Evolutionary conservation across 169 alveolate species (phyloP), one percentile per base, ranked within the genome.

Genomic region (Plasmodium coatneyi): DNA sequence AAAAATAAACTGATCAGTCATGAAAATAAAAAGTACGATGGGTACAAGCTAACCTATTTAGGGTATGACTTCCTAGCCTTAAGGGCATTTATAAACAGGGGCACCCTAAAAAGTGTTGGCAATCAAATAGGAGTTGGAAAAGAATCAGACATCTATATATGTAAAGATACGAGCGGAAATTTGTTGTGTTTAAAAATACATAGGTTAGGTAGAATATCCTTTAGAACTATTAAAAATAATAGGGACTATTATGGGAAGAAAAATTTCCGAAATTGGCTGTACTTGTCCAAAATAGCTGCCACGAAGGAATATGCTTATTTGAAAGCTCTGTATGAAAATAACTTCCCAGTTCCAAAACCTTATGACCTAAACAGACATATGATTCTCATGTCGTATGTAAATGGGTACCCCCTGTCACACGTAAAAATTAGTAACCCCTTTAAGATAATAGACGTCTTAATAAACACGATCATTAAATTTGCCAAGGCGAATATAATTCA

Each of bases 41-140:
- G 99, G 7, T 99, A 98, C 96, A 98, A 98, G 72, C 96, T 99
- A 78, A 98, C 99, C 78, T 99, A 98, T 96, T 96, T 97, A 74
- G 99, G 99, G 60, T 98, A 99, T 92, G 99, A 99, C 94, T 99
- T 97, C 95, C 97, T 99, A 71, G 99, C 99, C 22, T 95, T 99
- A 86, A 96, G 99, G 82, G 98, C 99, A 4, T 96, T 98, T 71
- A 95, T 96, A 93, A 98, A 98, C 92, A 97, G 99, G 91, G 99
- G 99, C 70, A 96, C 96, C 34, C 96, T 99, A 82, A 96, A 95
- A 16, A 97, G 98, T 52, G 98, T 99, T 0, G 99, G 99, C 9
- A 95, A 97, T 60, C 97, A 99, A 84, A 96, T 98, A 46, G 99
- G 99, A 71, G 99, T 99, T 28, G 99, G 99, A 43, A 99, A 99